A percentile compares a stretch with the other conserved stretches of the same genome.
Conservation (phyloP, 352 stramenopile genomes). For the Globisporangium splendens region DNA sequence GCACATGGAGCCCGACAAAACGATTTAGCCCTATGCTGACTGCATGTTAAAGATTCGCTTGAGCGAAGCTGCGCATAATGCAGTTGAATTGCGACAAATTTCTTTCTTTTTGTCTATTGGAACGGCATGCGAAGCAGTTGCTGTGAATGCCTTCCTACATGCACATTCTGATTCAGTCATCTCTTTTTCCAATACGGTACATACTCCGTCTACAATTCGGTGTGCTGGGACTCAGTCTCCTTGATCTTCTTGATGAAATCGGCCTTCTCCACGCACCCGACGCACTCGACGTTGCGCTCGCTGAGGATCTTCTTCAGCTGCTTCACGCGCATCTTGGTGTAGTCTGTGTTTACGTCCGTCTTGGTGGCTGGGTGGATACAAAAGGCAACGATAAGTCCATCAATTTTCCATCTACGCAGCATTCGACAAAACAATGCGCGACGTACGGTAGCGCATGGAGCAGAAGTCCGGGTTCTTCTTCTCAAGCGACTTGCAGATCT, state of each 20-base stretch:
- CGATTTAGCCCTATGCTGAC: too few species aligned
- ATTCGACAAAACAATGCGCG: not conserved
- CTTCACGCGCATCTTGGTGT: constrained; percentile 94
- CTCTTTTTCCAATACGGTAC: constrained; percentile 7
- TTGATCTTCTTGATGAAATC: constrained; percentile 95
- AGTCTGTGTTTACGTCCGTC: constrained; percentile 92
- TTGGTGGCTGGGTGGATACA: constrained; percentile 73
- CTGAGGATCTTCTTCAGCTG: constrained; percentile 93
- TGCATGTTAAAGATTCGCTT: too few species aligned
- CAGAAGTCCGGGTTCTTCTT: constrained; percentile 95
- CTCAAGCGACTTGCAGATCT: constrained; percentile 93
- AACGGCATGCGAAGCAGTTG: not conserved
- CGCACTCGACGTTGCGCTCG: constrained; percentile 91
- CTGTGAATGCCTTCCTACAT: not conserved
- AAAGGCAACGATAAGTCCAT: not conserved
- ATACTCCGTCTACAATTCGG: constrained; percentile 61
- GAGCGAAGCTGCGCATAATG: too few species aligned
- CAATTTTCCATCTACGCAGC: not conserved
- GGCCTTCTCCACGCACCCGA: constrained; percentile 93
- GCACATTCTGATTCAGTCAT: not conserved
- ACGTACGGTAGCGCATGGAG: constrained; percentile 91
- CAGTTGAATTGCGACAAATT: too few species aligned
- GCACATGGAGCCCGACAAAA: too few species aligned
- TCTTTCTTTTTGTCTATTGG: too few species aligned
- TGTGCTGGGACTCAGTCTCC: constrained; percentile 83